These are phyloP conservation scores for Volvox reticuliferus DNA, from an alignment of 139 green algal genomes.

Conservation along the genomic window DNA sequence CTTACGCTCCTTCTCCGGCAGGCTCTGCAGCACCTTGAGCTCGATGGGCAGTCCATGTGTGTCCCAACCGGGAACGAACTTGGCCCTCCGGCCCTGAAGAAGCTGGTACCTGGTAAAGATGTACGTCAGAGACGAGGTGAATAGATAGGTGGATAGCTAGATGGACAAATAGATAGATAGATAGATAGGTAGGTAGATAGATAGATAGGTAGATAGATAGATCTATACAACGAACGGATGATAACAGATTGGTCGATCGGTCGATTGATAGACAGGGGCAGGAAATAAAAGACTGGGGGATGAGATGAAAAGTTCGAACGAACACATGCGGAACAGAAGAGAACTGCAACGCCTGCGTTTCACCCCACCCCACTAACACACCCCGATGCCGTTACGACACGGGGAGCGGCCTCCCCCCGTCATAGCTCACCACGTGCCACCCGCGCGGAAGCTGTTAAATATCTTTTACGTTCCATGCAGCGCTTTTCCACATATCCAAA, in stretches of 20 bases:
- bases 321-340: background rate
- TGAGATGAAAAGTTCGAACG: no score
- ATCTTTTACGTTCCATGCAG: no score
- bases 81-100: constrained; percentile 74
- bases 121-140: background rate
- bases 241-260: background rate
- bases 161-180: background rate
- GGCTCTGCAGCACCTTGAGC: constrained; percentile 94
- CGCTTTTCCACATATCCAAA: no score
- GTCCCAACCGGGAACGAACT: constrained; percentile 98
- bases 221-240: background rate
- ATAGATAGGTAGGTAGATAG: background rate
- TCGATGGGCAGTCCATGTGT: constrained; percentile 99
- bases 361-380: no score
- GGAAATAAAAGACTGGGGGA: no score
- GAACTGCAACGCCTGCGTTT: no score
- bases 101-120: constrained; percentile 71
- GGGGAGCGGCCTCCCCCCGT: no score
- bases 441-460: no score
- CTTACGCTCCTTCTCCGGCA: constrained; percentile 77
- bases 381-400: no score
- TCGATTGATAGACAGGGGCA: background rate
- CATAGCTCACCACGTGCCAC: no score
- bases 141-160: background rate
- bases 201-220: background rate